Percentiles rank a stretch among this genome's conserved stretches.
These are phyloP conservation scores for Nadsonia commutata DNA, from an alignment of 1,139 yeast genomes.

Conservation along the genomic window DNA sequence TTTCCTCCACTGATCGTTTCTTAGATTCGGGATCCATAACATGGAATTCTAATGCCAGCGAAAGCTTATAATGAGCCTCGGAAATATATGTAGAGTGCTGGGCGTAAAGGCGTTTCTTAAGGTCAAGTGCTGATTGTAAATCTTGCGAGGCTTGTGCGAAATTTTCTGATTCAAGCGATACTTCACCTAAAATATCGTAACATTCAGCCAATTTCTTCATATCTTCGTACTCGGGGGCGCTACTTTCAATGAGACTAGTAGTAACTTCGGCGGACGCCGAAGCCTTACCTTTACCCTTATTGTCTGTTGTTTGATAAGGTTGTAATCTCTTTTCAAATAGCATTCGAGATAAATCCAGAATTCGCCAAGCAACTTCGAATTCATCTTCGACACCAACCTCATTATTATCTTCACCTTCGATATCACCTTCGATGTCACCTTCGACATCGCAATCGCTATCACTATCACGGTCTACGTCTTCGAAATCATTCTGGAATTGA, in stretches of 20 bases:
- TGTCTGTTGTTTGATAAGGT: no score
- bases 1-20: conserved; percentile 37
- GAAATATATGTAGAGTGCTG: conserved; percentile 46
- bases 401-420: conserved; percentile 23
- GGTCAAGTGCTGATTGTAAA: conserved; percentile 38
- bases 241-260: no score
- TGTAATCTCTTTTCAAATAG: conserved; percentile 38
- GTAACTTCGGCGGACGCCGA: conserved; percentile 4
- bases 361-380: conserved; percentile 79
- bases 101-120: conserved; percentile 41
- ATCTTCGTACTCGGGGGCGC: conserved; percentile 19
- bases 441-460: conserved; percentile 19
- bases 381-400: conserved; percentile 29
- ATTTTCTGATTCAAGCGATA: conserved; percentile 70
- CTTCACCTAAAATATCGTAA: conserved; percentile 75
- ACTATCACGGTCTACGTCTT: conserved; percentile 21
- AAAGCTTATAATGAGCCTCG: conserved; percentile 70
- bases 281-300: conserved; percentile 9
- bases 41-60: conserved; percentile 64
- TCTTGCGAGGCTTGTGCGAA: conserved; percentile 65
- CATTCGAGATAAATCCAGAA: conserved; percentile 60
- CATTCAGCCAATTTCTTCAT: conserved; percentile 54
- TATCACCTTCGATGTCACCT: conserved; percentile 18
- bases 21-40: conserved; percentile 37
- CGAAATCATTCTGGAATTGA: conserved; percentile 40